These are phyloP conservation scores for Knoxdaviesia capensis DNA, from an alignment of 2,329 filamentous ascomycete species.

Conservation along the genomic window DNA sequence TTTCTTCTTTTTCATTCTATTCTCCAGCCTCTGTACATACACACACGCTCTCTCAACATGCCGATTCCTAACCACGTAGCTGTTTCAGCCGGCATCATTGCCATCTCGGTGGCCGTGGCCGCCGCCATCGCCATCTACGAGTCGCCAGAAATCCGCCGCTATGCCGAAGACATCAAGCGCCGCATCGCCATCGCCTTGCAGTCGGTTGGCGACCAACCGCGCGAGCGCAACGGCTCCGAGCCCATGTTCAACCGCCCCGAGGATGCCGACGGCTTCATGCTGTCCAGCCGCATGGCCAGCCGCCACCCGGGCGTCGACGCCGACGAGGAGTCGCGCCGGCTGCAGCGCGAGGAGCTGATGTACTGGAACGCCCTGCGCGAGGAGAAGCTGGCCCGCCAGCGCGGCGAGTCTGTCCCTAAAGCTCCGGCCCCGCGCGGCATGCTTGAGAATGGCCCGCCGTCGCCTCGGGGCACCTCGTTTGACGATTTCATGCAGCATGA, in stretches of 20 bases:
- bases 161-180: slow-evolving; percentile 39
- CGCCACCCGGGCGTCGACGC: slow-evolving; percentile 32
- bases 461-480: slow-evolving; percentile 23
- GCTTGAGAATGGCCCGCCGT: slow-evolving; percentile 4
- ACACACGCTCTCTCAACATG: neutral
- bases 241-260: slow-evolving; percentile 46
- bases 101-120: slow-evolving; percentile 34
- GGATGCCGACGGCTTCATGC: slow-evolving; percentile 42
- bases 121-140: slow-evolving; percentile 42
- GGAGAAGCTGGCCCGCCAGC: slow-evolving; percentile 20
- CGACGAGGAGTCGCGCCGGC: slow-evolving; percentile 38
- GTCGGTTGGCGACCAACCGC: slow-evolving; percentile 32
- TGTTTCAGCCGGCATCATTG: slow-evolving; percentile 36
- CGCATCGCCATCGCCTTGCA: slow-evolving; percentile 40
- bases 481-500: slow-evolving; percentile 38
- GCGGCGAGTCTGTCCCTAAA: neutral
- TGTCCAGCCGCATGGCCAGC: slow-evolving; percentile 22
- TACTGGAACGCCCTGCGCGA: slow-evolving; percentile 42
- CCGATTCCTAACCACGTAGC: slow-evolving; percentile 25
- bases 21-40: neutral
- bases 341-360: slow-evolving; percentile 43
- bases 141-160: slow-evolving; percentile 40
- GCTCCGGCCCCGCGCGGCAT: slow-evolving; percentile 6
- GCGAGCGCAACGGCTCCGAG: slow-evolving; percentile 16
- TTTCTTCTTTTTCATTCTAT: neutral